These are phyloP conservation scores for Closterium sp. DNA, from an alignment of 139 green algal species.

Conservation along the genomic window DNA sequence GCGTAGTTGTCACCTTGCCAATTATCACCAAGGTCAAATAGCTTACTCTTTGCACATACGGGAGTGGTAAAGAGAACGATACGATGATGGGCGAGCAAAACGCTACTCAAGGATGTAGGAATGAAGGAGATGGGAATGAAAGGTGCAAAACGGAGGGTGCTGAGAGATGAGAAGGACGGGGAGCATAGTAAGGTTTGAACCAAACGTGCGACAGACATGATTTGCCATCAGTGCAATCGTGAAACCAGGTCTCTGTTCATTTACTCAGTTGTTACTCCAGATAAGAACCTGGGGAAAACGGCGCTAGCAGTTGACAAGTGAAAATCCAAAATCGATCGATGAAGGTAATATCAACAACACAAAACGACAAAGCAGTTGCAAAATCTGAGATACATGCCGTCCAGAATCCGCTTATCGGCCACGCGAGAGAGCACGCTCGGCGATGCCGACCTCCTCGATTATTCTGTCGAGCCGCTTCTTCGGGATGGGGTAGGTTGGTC, in stretches of 20 bases:
- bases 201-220: background rate
- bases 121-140: background rate
- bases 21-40: background rate
- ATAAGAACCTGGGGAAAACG: background rate
- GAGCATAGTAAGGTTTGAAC: too few species aligned
- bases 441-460: constrained; percentile 30
- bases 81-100: background rate
- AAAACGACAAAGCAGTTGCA: background rate
- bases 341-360: background rate
- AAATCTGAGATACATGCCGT: background rate
- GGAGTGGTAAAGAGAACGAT: background rate
- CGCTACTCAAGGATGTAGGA: background rate
- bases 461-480: constrained; percentile 45
- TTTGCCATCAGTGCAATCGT: background rate
- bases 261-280: background rate
- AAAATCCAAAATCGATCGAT: background rate
- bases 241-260: background rate
- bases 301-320: background rate
- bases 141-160: background rate
- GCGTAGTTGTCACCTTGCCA: background rate
- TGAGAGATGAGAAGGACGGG: background rate
- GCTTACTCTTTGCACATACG: too few species aligned
- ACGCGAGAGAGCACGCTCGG: constrained; percentile 18
- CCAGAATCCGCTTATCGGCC: constrained; percentile 21
- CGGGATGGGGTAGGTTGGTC: constrained; percentile 37